Evolutionary conservation across 768 basidiomycete species (phyloP).

Genomic region (Daedaleopsis nitida): DNA sequence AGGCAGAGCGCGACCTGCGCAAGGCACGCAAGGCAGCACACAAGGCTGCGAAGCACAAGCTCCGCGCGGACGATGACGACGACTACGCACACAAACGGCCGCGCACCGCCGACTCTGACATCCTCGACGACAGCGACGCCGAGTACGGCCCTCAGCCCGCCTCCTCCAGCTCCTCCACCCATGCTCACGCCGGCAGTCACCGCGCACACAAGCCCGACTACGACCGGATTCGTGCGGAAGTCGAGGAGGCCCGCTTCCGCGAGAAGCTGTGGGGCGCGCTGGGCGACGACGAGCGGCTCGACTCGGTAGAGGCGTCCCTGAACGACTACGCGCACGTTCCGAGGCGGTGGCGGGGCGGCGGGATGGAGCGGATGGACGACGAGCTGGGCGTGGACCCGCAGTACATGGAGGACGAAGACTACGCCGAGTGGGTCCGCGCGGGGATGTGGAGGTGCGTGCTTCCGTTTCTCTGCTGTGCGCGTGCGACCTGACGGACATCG

Average conservation of each 20-base stretch:
- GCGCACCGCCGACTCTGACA: conserved; percentile 12
- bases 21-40: conserved; percentile 53
- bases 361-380: conserved; percentile 44
- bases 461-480: not conserved
- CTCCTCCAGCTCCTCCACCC: conserved; percentile 16
- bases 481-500: not conserved
- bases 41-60: conserved; percentile 40
- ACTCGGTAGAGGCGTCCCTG: conserved; percentile 60
- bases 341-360: conserved; percentile 56
- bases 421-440: conserved; percentile 81
- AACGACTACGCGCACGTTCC: conserved; percentile 76
- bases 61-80: conserved; percentile 23
- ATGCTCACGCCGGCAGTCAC: not conserved
- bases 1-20: conserved; percentile 36
- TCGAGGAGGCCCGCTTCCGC: conserved; percentile 67
- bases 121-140: conserved; percentile 23
- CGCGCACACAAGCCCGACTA: conserved; percentile 41
- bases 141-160: conserved; percentile 34
- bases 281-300: conserved; percentile 71
- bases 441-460: conserved; percentile 79
- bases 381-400: conserved; percentile 43
- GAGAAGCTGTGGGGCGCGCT: conserved; percentile 75
- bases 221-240: conserved; percentile 50
- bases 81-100: conserved; percentile 18
- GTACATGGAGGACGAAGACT: conserved; percentile 83